Percentiles rank a stretch among this genome's conserved stretches.
Conservation (phyloP, 2,329 filamentous ascomycete genomes). For the Fusarium sp. region DNA sequence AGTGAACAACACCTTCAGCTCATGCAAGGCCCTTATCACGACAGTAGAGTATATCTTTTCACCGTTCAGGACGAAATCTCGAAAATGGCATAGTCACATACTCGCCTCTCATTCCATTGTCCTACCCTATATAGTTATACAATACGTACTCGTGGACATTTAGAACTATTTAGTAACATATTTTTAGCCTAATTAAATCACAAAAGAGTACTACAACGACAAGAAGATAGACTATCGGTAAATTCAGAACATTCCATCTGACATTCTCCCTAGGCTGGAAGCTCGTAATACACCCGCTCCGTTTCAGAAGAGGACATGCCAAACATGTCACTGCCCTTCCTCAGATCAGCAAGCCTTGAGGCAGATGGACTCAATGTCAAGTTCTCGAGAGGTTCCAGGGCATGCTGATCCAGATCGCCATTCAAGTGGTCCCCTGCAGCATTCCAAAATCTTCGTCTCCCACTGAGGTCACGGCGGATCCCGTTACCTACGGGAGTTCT, state of each 20-base stretch:
- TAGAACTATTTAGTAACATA: too few relatives aligned
- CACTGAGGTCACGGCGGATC: neutral
- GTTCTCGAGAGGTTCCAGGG: neutral
- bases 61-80: neutral
- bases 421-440: neutral
- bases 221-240: neutral
- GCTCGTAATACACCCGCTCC: neutral
- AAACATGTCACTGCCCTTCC: neutral
- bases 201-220: too few relatives aligned
- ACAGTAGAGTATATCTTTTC: neutral
- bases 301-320: neutral
- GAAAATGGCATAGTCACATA: too few relatives aligned
- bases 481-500: neutral
- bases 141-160: too few relatives aligned
- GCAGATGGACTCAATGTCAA: neutral
- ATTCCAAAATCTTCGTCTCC: neutral
- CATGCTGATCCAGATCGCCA: neutral
- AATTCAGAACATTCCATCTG: neutral
- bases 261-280: neutral
- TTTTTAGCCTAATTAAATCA: too few relatives aligned
- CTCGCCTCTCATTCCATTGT: neutral
- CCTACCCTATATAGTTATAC: neutral
- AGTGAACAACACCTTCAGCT: neutral
- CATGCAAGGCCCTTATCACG: neutral
- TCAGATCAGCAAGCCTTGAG: neutral